phyloP scores from a whole-genome alignment of 1,284 basidiomycete species.

The Butyriboletus appendiculatus region DNA sequence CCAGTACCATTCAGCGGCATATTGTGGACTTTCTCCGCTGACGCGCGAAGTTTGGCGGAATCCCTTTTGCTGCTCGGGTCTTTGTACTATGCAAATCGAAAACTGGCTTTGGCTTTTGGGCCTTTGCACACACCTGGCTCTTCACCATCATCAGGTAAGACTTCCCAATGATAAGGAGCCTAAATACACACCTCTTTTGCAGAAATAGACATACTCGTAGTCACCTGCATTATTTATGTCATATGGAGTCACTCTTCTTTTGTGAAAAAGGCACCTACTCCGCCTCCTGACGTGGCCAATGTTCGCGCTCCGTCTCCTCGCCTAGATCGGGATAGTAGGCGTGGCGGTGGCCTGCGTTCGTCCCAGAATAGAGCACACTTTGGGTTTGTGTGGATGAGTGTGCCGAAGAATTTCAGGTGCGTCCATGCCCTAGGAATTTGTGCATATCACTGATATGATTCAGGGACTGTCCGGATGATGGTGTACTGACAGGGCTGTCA shows the following conservation, averaged over 20 bases:
- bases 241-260: slow-evolving; percentile 59
- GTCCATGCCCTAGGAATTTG: slow-evolving; percentile 13
- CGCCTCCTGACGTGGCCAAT: slow-evolving; percentile 26
- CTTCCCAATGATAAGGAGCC: not conserved
- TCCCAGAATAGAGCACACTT: slow-evolving; percentile 49
- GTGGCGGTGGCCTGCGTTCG: slow-evolving; percentile 31
- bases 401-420: slow-evolving; percentile 81
- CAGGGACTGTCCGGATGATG: slow-evolving; percentile 83
- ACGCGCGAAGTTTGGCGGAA: slow-evolving; percentile 30
- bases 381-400: slow-evolving; percentile 86
- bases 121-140: slow-evolving; percentile 4
- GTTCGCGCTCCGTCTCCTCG: slow-evolving; percentile 34
- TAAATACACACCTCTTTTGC: slow-evolving; percentile 12
- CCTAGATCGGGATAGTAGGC: slow-evolving; percentile 50
- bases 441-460: slow-evolving; percentile 12
- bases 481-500: slow-evolving; percentile 77
- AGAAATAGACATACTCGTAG: slow-evolving; percentile 64
- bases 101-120: slow-evolving; percentile 15
- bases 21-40: slow-evolving; percentile 26
- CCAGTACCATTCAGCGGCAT: slow-evolving; percentile 16
- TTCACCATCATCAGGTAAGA: slow-evolving; percentile 30
- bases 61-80: slow-evolving; percentile 28
- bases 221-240: slow-evolving; percentile 62
- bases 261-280: slow-evolving; percentile 24
- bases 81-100: slow-evolving; percentile 35